A percentile compares a stretch with the other conserved stretches of the same genome.
phyloP scores from a whole-genome alignment of 257 asterid genomes.

The Solanum verrucosum region DNA sequence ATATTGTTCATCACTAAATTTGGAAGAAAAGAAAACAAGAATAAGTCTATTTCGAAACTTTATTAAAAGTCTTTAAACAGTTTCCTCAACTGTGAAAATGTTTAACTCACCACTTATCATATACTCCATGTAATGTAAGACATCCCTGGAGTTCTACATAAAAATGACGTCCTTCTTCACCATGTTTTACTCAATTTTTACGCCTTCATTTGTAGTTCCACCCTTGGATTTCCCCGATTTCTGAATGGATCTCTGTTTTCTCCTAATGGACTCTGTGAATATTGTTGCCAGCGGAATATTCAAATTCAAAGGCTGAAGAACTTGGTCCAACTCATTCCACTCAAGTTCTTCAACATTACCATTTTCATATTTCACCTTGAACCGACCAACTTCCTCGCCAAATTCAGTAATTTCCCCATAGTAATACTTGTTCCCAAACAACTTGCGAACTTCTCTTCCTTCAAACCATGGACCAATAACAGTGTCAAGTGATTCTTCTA shows the following conservation, averaged over 20 bases:
- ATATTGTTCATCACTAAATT: not conserved
- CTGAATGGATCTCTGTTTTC: conserved; percentile 20
- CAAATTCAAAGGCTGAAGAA: conserved; percentile 47
- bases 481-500: not conserved
- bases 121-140: not conserved
- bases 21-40: not conserved
- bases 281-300: conserved; percentile 37
- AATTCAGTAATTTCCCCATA: conserved; percentile 33
- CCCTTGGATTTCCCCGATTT: not conserved
- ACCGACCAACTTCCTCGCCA: conserved; percentile 47
- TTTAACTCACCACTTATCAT: not conserved
- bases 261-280: conserved; percentile 27
- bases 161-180: not conserved
- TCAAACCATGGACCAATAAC: conserved; percentile 55
- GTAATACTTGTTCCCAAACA: conserved; percentile 26
- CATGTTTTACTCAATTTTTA: not conserved
- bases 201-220: not conserved
- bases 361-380: conserved; percentile 48
- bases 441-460: conserved; percentile 48
- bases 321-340: conserved; percentile 39
- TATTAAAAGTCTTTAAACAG: not conserved
- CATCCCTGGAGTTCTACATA: not conserved
- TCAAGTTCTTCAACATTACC: conserved; percentile 63
- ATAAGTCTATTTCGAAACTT: not conserved
- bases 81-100: not conserved